Evolutionary conservation across 805 yeast genomes (phyloP).

Genomic region (Metschnikowia matae): DNA sequence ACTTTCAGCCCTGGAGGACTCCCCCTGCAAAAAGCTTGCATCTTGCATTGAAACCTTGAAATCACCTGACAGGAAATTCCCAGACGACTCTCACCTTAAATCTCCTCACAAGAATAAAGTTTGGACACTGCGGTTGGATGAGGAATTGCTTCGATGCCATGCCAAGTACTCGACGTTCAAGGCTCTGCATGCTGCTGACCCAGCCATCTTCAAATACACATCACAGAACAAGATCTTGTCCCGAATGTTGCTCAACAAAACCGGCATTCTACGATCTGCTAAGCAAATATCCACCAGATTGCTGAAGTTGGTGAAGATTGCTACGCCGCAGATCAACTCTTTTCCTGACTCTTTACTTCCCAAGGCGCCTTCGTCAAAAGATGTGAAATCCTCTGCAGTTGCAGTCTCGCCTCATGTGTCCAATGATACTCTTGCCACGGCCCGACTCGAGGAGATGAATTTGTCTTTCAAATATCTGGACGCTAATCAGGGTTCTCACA

Average conservation of each 20-base stretch:
- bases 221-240: constrained; percentile 39
- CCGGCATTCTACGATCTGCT: constrained; percentile 34
- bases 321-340: background rate
- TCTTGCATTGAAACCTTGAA: constrained; percentile 30
- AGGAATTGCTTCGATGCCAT: constrained; percentile 31
- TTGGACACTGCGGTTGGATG: constrained; percentile 37
- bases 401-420: background rate
- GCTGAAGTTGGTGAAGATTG: constrained; percentile 8
- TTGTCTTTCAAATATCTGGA: constrained; percentile 13
- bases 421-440: background rate
- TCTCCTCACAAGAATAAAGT: constrained; percentile 16
- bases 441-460: constrained; percentile 10
- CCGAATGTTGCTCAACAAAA: constrained; percentile 35
- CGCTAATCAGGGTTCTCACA: constrained; percentile 5
- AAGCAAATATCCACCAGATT: constrained; percentile 29
- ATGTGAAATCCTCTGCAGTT: background rate
- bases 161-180: constrained; percentile 32
- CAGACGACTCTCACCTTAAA: background rate
- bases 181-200: constrained; percentile 21
- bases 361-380: background rate
- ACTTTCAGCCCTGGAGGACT: constrained; percentile 15
- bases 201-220: constrained; percentile 27
- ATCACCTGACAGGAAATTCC: constrained; percentile 20
- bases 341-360: background rate
- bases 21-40: constrained; percentile 37